Percentiles rank a stretch among this genome's conserved stretches.
Evolutionary conservation across 306 rosid genomes (phyloP).

Genomic region (Trichosanthes truncata): DNA sequence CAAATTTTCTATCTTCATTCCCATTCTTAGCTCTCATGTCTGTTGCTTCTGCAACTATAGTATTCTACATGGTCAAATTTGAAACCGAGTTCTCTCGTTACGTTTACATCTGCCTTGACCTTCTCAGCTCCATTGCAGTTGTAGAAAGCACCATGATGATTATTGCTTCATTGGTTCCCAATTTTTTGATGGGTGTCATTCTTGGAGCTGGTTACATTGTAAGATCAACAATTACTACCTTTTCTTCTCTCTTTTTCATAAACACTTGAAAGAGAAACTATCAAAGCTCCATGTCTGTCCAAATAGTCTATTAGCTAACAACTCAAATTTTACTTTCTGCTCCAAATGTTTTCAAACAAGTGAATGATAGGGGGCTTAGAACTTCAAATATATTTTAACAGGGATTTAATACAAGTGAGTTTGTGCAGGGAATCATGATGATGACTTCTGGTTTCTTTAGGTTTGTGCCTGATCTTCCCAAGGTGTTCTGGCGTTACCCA

Average conservation of each 20-base stretch:
- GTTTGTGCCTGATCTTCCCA: slow-evolving; percentile 58
- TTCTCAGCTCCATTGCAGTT: slow-evolving; percentile 48
- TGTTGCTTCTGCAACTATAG: slow-evolving; percentile 46
- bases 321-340: background rate
- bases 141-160: slow-evolving; percentile 90
- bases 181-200: slow-evolving; percentile 77
- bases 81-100: slow-evolving; percentile 42
- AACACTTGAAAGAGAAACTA: background rate
- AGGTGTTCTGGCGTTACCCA: slow-evolving; percentile 76
- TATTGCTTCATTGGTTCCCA: slow-evolving; percentile 87
- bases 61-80: slow-evolving; percentile 69
- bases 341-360: background rate
- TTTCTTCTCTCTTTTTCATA: background rate
- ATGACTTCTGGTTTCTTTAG: slow-evolving; percentile 84
- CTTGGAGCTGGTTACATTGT: slow-evolving; percentile 88
- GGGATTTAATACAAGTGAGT: background rate
- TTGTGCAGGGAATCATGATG: slow-evolving; percentile 75
- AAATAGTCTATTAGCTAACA: background rate
- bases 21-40: slow-evolving; percentile 79
- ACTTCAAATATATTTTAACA: background rate
- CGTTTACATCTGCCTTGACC: slow-evolving; percentile 47
- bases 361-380: background rate
- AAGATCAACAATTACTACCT: slow-evolving; percentile 11
- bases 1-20: slow-evolving; percentile 74
- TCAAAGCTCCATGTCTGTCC: background rate